Base-by-base conservation (phyloP, 1,284 basidiomycete genomes). In the Ustilago sp. region DNA sequence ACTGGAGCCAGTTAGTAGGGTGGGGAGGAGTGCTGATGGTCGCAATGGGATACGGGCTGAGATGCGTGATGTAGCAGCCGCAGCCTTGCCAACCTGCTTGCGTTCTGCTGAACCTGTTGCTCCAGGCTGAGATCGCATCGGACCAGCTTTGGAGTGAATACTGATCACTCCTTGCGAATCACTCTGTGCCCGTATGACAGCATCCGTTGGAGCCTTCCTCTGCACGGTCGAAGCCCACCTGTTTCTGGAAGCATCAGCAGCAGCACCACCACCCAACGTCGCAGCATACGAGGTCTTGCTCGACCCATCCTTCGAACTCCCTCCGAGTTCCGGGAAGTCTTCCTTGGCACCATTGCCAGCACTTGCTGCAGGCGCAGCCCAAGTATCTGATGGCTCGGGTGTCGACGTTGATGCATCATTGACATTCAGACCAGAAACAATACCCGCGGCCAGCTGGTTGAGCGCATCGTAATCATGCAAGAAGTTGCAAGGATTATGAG, bases 311-410 rank as follows among this genome's bases (percentile, higher is more conserved):
- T 62, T 67, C n/a, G 35, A 35, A n/a, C 38, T 56, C 1, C 55
- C 47, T 12, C 90, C 90, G 13, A 95, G 88, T 8, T 91, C 91
- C 0, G 95, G 95, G 88, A 98, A 99, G 57, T 98, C 95, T 68
- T 98, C 75, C 53, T 53, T 59, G 17, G 63, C 32, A 19, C 67
- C 69, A 38, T 52, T 55, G 1, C 54, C 45, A 8, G 45, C 61
- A 8, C 43, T 17, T 7, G 50, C n/a, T 7, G 31, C 15, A 31
- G 39, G 9, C 3, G 31, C 15, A 15, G 28, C 52, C 23, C 45
- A 48, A 28, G 45, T 35, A 9, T 67, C 60, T 6, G 34, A 35
- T 34, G 43, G 13, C 5, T 54, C 57, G 15, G 67, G 94, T 1
- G 88, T 84, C 7, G 90, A 89, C 9, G 62, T 47, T 8, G 36